Evolutionary conservation across 2,329 filamentous ascomycete species (phyloP).

Genomic region (Dactylellina sp.): DNA sequence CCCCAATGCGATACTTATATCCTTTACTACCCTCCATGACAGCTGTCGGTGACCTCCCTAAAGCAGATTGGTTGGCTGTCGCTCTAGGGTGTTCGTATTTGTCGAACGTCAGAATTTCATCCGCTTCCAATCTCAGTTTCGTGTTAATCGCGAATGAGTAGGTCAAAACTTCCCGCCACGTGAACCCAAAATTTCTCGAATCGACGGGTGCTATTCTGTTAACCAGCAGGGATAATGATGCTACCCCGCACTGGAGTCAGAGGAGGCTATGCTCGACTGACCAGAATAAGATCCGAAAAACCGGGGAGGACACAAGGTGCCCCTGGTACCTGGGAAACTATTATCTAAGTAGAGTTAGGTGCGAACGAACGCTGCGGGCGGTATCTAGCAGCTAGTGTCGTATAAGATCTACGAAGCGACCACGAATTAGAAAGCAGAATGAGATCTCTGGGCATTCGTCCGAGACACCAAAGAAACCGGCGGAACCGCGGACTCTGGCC

Average conservation of each 20-base stretch:
- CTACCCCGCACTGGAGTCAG: constrained; percentile 40
- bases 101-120: constrained; percentile 14
- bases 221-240: constrained; percentile 1
- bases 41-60: constrained; percentile 11
- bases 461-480: background rate
- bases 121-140: constrained; percentile 30
- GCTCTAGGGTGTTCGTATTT: constrained; percentile 19
- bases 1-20: constrained; percentile 38
- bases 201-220: constrained; percentile 28
- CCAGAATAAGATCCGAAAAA: constrained; percentile 21
- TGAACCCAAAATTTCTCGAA: constrained; percentile 19
- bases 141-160: constrained; percentile 36
- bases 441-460: background rate
- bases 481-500: background rate
- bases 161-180: constrained; percentile 30
- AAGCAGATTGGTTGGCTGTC: constrained; percentile 21
- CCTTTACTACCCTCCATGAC: background rate
- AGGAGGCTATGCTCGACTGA: constrained; percentile 12
- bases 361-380: constrained; percentile 9
- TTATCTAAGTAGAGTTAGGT: constrained; percentile 20
- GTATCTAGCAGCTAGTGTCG: constrained; percentile 4
- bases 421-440: constrained; percentile 12
- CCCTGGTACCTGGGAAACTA: constrained; percentile 31
- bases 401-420: constrained; percentile 26
- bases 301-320: constrained; percentile 24